Base-by-base conservation (phyloP, 805 yeast genomes). In the Candida nanaspora region DNA sequence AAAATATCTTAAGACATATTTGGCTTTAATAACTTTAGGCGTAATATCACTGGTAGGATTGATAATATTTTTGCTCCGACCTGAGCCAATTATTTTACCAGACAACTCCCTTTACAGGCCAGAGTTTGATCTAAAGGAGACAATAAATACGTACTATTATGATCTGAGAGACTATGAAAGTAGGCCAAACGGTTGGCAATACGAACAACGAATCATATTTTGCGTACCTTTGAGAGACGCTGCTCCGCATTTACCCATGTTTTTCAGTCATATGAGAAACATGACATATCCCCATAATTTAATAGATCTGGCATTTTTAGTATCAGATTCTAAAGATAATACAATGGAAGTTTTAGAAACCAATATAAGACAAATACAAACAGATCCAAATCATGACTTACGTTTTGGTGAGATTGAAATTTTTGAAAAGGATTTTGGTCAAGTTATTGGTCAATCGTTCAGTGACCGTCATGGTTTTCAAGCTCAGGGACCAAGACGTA, bases 401-500 rank as follows among this genome's bases (percentile, higher is more conserved):
- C 74, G 80, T 45, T 86, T 85, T 62, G 95, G 96, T 28, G 78
- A 79, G 50, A 85, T 87, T 41, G 95, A 87, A 59, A 86, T 88
- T 39, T 87, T 68, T 58, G 93, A 86, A 60, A 89, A 86, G 57
- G 96, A 91, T 62, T 89, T 89, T 57, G 97, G 97, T 35, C 96
- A 89, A 58, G 75, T 76, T 35, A 82, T 91, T 46, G 96, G 97
- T 43, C 98, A 91, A 65, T 83, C 91, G 19, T 88, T 91, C 55
- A 76, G 85, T 45, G 97, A 88, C 58, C 72, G 98, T 57, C 97
- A 91, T 59, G 96, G 96, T 2, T 89, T 91, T 61, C 88, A 86
- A 11, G 96, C 95, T 1, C 98, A 91, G 62, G 98, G 96, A 11
- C 94, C 94, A 35, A 74, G 98, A 59, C 72, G 98, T 54, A 91